These are phyloP conservation scores for Ophiocordyceps camponoti-leonardi DNA, from an alignment of 2,329 filamentous ascomycete genomes.

Conservation along the genomic window DNA sequence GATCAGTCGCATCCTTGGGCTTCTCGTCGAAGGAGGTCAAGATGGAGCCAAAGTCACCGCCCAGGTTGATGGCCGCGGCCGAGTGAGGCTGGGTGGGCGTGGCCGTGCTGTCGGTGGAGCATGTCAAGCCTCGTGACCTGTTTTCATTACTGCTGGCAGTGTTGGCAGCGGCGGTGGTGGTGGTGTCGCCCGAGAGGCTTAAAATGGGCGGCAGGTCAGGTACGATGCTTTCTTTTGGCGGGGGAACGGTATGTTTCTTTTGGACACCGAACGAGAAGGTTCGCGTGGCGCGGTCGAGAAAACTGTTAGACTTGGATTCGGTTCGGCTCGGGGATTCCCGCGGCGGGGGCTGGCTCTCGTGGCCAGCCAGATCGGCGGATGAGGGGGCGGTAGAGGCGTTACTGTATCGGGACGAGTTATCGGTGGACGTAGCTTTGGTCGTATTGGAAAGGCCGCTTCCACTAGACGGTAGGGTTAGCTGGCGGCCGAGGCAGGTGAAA, in stretches of 20 bases:
- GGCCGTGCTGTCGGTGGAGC: conserved; percentile 34
- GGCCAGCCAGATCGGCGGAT: conserved; percentile 25
- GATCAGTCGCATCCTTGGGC: conserved; percentile 19
- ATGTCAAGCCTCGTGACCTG: conserved; percentile 32
- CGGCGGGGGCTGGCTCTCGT: conserved; percentile 9
- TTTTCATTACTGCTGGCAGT: conserved; percentile 5
- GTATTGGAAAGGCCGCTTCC: conserved; percentile 44
- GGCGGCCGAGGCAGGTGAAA: conserved; percentile 1
- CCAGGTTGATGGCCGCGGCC: conserved; percentile 30
- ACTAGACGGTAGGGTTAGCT: conserved; percentile 24
- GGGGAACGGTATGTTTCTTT: conserved; percentile 26
- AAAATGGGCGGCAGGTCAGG: conserved; percentile 22
- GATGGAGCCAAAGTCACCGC: conserved; percentile 41
- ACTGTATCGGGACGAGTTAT: conserved; percentile 44
- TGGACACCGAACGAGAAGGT: conserved; percentile 43
- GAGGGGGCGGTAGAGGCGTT: conserved; percentile 45
- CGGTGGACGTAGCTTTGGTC: conserved; percentile 40
- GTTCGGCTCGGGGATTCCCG: conserved; percentile 21
- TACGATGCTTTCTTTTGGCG: conserved; percentile 11
- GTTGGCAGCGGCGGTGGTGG: too few relatives aligned
- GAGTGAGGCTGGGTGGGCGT: conserved; percentile 28
- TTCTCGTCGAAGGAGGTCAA: conserved; percentile 38
- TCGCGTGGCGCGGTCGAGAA: conserved; percentile 37
- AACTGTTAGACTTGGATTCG: conserved; percentile 28
- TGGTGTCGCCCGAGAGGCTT: conserved; percentile 12